Base-by-base conservation (phyloP, 495 filamentous ascomycete genomes). In the Talaromyces proteolyticus region DNA sequence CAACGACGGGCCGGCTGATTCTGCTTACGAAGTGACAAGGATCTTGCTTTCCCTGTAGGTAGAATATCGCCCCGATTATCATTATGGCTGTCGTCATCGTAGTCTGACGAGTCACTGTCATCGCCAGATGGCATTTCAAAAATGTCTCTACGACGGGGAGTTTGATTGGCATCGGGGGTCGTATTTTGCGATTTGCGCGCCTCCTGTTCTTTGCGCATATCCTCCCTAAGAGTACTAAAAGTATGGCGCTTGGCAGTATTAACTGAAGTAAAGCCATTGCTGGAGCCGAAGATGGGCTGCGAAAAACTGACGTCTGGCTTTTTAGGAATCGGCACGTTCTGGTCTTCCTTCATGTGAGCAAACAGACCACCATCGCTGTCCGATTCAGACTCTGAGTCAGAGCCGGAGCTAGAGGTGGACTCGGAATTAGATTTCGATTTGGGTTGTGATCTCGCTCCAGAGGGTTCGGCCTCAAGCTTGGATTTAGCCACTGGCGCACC, bases 31-130 rank as follows among this genome's bases (percentile, higher is more conserved):
- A n/a, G n/a, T n/a, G n/a, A n/a, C n/a, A n/a, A n/a, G n/a, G n/a
- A n/a, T n/a, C n/a, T n/a, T n/a, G n/a, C 40, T 8, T 51, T 46
- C 10, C 58, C 58, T 25, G 42, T 44, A 21, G 49, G 50, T 37
- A 58, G 25, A 12, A 55, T 41, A 23, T 47, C 43, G 24, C 51
- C 45, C 19, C 37, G 4, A 8, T 44, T 24, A 16, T 39, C 44
- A 14, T 44, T 37, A 36, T 16, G 8, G 38, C 23, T 39, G 25
- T 45, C 44, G n/a, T 50, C 34, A 3, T 29, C n/a, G 25, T 26
- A 18, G 6, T 6, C 17, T 10, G 25, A 40, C 29, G 44, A 49
- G 4, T 49, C 45, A 6, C 38, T 51, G 6, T 50, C 38, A 10
- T 44, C 41, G 18, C 44, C 34, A 11, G 44, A 46, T 17, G 20